Percentiles rank a stretch among this genome's conserved stretches.
Conservation (phyloP, 768 basidiomycete species). For the Inosperma sp. region DNA sequence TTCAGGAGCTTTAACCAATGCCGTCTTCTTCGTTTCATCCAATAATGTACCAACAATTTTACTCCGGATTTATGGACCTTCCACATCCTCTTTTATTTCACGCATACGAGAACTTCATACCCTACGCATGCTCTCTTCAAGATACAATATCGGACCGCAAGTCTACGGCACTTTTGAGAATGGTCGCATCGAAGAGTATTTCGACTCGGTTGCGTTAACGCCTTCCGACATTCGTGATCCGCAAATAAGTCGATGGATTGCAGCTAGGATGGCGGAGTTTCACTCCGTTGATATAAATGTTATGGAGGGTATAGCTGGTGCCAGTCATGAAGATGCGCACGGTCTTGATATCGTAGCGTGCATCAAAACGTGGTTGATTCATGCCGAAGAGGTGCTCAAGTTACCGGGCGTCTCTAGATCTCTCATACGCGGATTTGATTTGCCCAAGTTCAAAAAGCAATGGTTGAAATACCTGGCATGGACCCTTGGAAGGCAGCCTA, state of each 20-base stretch:
- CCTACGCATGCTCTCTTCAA: slow-evolving; percentile 84
- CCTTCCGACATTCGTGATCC: slow-evolving; percentile 74
- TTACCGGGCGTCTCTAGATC: slow-evolving; percentile 46
- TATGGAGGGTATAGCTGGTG: slow-evolving; percentile 39
- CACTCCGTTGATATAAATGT: slow-evolving; percentile 82
- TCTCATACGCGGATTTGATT: slow-evolving; percentile 51
- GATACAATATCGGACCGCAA: slow-evolving; percentile 83
- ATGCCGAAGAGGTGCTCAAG: slow-evolving; percentile 67
- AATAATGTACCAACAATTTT: slow-evolving; percentile 60
- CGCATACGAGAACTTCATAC: slow-evolving; percentile 81
- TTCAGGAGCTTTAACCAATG: slow-evolving; percentile 91
- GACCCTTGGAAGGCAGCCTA: slow-evolving; percentile 57
- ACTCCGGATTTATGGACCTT: slow-evolving; percentile 88
- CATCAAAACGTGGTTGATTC: slow-evolving; percentile 62
- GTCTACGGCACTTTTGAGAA: slow-evolving; percentile 95
- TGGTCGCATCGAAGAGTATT: slow-evolving; percentile 93
- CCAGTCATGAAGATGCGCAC: slow-evolving; percentile 38
- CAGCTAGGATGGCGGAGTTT: slow-evolving; percentile 91
- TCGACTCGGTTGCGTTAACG: slow-evolving; percentile 79
- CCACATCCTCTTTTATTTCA: slow-evolving; percentile 81
- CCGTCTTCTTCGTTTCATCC: slow-evolving; percentile 93
- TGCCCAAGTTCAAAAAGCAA: slow-evolving; percentile 57
- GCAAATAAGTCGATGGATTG: slow-evolving; percentile 77
- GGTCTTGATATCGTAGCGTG: slow-evolving; percentile 61
- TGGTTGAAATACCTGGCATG: slow-evolving; percentile 70